Evolutionary conservation across 73 alveolate species (phyloP).

Genomic region (Durusdinium trenchii): DNA sequence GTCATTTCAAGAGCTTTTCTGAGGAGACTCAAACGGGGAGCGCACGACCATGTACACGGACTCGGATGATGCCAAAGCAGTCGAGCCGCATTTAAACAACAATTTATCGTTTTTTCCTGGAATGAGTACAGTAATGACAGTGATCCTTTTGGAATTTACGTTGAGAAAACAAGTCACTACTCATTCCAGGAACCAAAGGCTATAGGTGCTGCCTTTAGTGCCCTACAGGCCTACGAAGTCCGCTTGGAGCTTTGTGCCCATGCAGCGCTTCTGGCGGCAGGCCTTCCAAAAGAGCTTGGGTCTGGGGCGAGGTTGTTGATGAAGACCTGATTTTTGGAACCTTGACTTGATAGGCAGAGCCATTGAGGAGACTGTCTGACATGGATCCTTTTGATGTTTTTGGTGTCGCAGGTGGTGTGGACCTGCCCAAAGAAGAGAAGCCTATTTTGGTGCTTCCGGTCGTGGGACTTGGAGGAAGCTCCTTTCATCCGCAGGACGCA

Average conservation of each 20-base stretch:
- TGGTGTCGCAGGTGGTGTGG: neutral
- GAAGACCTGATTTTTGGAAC: neutral
- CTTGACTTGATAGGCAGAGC: too few relatives aligned
- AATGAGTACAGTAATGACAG: too few relatives aligned
- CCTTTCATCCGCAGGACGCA: conserved; percentile 76
- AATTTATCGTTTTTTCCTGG: too few relatives aligned
- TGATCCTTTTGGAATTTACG: neutral
- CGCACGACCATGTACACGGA: conserved; percentile 36
- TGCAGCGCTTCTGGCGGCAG: conserved; percentile 77
- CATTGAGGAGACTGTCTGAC: neutral
- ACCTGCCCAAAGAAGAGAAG: conserved; percentile 11
- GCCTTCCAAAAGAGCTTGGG: conserved; percentile 1
- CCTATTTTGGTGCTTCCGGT: conserved; percentile 68
- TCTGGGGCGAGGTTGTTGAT: neutral
- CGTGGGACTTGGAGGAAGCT: conserved; percentile 76
- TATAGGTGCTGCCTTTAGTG: neutral
- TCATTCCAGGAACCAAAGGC: neutral
- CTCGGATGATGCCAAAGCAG: conserved; percentile 62
- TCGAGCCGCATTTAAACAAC: too few relatives aligned
- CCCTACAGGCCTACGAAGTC: conserved; percentile 52
- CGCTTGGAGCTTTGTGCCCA: conserved; percentile 68
- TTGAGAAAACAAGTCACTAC: neutral
- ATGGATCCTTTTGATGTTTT: neutral
- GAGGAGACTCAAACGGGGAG: conserved; percentile 37
- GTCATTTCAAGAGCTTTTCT: neutral